Evolutionary conservation across 495 filamentous ascomycete species (phyloP).

Genomic region (Lasiosphaeria miniovina): DNA sequence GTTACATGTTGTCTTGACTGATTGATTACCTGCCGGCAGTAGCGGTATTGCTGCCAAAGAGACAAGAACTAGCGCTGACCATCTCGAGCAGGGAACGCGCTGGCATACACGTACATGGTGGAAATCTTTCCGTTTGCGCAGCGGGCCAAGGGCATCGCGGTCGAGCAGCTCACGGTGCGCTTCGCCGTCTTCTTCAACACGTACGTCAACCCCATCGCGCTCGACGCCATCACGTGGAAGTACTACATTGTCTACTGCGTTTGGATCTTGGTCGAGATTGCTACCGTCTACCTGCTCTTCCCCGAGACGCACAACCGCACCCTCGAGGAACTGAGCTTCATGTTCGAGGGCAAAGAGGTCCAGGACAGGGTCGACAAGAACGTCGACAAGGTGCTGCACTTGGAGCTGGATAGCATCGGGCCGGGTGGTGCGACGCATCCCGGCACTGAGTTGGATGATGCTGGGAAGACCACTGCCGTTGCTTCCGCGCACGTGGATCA

Average conservation of each 20-base stretch:
- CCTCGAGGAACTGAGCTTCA: constrained; percentile 42
- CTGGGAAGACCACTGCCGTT: too few species aligned
- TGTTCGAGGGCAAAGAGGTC: constrained; percentile 40
- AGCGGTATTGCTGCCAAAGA: too few species aligned
- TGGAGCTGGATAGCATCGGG: constrained; percentile 23
- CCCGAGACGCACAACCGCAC: constrained; percentile 59
- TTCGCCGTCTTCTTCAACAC: constrained; percentile 52
- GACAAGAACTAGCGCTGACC: too few species aligned
- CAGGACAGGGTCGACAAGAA: constrained; percentile 34
- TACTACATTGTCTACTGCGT: constrained; percentile 62
- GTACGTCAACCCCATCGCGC: constrained; percentile 63
- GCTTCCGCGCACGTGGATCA: too few species aligned
- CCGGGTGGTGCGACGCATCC: too few species aligned
- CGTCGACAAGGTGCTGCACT: constrained; percentile 35
- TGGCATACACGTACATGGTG: constrained; percentile 56
- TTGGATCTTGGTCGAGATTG: constrained; percentile 54
- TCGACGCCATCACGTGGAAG: constrained; percentile 56
- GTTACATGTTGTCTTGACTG: too few species aligned
- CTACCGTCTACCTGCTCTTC: constrained; percentile 57
- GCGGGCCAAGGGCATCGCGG: constrained; percentile 56
- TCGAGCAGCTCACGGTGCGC: constrained; percentile 56
- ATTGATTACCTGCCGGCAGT: too few species aligned
- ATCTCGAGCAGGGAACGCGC: constrained; percentile 38
- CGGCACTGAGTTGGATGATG: too few species aligned
- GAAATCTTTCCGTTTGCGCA: constrained; percentile 60